Conservation (phyloP, 2,329 filamentous ascomycete genomes). For the Orbilia blumenaviensis region DNA sequence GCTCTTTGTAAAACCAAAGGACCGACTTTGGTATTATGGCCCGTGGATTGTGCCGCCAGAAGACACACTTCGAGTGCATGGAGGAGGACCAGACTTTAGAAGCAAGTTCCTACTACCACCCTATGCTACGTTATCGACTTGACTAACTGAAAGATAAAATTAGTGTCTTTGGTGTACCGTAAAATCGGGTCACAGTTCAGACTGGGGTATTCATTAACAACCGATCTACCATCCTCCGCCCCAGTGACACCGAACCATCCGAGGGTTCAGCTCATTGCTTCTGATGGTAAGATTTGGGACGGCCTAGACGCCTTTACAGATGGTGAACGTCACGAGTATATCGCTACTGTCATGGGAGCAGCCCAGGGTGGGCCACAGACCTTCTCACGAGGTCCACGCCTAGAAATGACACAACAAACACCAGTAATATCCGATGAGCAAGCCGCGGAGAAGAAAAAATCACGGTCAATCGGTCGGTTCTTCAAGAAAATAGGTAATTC, state of each 20-base stretch:
- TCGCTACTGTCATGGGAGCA: not conserved
- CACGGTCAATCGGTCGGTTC: not conserved
- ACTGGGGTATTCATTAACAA: not conserved
- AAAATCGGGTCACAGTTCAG: not conserved
- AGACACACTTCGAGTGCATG: not conserved
- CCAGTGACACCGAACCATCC: not conserved
- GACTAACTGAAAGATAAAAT: not conserved
- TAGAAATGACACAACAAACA: too few relatives aligned
- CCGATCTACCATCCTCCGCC: not conserved
- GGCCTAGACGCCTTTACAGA: not conserved
- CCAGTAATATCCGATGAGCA: not conserved
- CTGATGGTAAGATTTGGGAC: not conserved
- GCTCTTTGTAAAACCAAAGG: not conserved
- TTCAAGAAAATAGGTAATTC: not conserved
- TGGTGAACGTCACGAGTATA: not conserved
- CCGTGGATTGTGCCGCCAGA: not conserved
- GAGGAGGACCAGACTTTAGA: not conserved
- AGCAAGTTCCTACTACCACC: not conserved
- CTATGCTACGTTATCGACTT: not conserved
- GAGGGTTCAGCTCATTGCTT: not conserved
- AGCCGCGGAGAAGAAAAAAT: not conserved
- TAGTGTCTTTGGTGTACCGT: not conserved
- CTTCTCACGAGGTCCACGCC: not conserved
- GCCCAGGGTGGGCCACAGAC: not conserved
- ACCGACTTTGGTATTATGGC: not conserved